These are phyloP conservation scores for Telopea speciosissima DNA, from an alignment of 177 flowering plant species.

Conservation along the genomic window DNA sequence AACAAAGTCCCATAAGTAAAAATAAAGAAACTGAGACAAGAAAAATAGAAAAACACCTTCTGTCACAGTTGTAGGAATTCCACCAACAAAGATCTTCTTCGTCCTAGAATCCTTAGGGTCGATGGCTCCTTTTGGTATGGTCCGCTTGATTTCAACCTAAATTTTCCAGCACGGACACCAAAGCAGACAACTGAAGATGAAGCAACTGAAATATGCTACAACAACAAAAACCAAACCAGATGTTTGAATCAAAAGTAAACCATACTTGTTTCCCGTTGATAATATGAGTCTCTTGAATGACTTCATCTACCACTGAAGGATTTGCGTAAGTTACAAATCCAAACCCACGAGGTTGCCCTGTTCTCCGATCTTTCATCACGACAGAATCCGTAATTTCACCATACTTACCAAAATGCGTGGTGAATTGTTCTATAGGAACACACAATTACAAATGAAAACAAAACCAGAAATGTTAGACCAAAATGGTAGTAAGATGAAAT, in stretches of 20 bases:
- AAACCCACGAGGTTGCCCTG: constrained; percentile 90
- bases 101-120: constrained; percentile 75
- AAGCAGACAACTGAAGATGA: background rate
- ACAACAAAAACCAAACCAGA: background rate
- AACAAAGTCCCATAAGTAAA: background rate
- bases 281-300: constrained; percentile 71
- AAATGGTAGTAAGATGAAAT: background rate
- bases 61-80: constrained; percentile 66
- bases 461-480: background rate
- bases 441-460: constrained; percentile 1
- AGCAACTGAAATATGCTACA: background rate
- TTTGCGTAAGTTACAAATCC: constrained; percentile 95
- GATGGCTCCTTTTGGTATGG: constrained; percentile 75
- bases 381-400: constrained; percentile 92
- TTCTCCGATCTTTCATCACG: constrained; percentile 87
- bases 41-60: constrained; percentile 42
- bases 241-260: background rate
- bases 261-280: constrained; percentile 84
- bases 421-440: constrained; percentile 48
- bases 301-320: constrained; percentile 81
- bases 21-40: background rate
- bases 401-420: constrained; percentile 74
- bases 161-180: background rate
- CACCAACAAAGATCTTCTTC: constrained; percentile 94
- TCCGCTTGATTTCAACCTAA: constrained; percentile 91